Evolutionary conservation across 2,329 filamentous ascomycete species (phyloP), one percentile per base, ranked within the genome.

Genomic region (Leptosphaerulina australis): DNA sequence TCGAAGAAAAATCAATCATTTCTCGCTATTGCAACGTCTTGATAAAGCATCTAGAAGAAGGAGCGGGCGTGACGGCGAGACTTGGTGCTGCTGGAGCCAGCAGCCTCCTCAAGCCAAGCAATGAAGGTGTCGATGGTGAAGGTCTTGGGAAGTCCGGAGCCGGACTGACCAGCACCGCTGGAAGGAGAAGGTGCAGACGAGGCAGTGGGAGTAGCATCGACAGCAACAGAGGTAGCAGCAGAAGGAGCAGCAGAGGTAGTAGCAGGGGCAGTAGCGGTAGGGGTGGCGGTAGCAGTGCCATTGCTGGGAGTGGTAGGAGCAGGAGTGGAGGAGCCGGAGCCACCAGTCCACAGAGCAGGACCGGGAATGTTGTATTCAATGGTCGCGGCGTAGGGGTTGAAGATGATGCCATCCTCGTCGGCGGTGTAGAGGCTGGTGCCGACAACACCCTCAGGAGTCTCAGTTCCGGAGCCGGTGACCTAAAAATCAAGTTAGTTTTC

Each of bases 341-440:
- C 56, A 11, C 49, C 52, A 33, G 51, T 43, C 57, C 65, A 74
- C 33, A 76, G 70, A 31, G 68, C 60, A 41, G 76, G 76, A n/a
- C 76, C 76, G 28, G 76, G 76, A 55, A 77, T 72, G 7, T 62
- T 63, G 70, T 78, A 78, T 29, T 59, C 61, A 39, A 58, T 66
- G 56, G 55, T 56, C 24, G 53, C 29, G 40, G 39, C 53, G 48
- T 79, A 79, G 54, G 73, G 60, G 69, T 74, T 73, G 67, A 76
- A 77, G 8, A 73, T 52, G 49, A 78, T 73, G 36, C 76, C 75
- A 10, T 68, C 66, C 44, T 77, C 75, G 12, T 63, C 58, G 44
- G 67, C 49, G 2, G 60, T 69, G 68, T 77, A 78, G 21, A 86
- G 76, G 46, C 71, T 69, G 10, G 79, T 83, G 43, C 78, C 83